Base-by-base conservation (phyloP, 768 basidiomycete species). In the Tylopilus vinaceipallidus region DNA sequence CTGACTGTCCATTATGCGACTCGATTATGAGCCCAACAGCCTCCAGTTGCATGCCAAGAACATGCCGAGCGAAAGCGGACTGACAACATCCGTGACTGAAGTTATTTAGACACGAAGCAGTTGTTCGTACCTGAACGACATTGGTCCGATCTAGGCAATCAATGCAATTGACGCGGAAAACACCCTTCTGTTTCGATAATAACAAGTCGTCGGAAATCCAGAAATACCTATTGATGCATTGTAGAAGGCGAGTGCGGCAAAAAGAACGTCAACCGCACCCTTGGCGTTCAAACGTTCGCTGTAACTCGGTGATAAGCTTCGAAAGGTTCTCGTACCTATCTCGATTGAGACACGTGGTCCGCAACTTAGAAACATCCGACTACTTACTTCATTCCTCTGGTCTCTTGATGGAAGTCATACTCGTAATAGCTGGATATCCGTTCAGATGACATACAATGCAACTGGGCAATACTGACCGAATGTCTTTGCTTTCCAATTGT, bases 121-220 rank as follows among this genome's bases (percentile, higher is more conserved):
- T 39, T 13, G 17, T 12, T 39, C 74, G 42, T 58, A 85, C 91
- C 77, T 92, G 86, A 9, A 97, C 91, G 20, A 97, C 95, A 63
- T 95, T 97, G 13, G 95, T 98, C 44, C 95, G 75, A 63, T 98
- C 95, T 35, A 98, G 72, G 60, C 94, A 95, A 63, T 98, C 95
- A 38, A 98, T 95, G 64, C 95, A 98, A 61, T 95, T 98, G 20
- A 93, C 81, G 4, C 95, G 81, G 69, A 90, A 97, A 3, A 87
- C 82, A 1, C 91, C 92, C 50, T 82, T 84, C 66, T 98, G 95
- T 60, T 82, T 79, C 6, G 90, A 86, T 66, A 95, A 75, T 12
- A 86, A 73, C 13, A 72, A 72, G 26, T 81, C 73, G 47, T 86
- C 79, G 2, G 87, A 86, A 17, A 88, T 79, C 91, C 92, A 94